A percentile compares a stretch with the other conserved stretches of the same genome.
Conservation (phyloP, 306 rosid genomes). For the Dryas octopetala region DNA sequence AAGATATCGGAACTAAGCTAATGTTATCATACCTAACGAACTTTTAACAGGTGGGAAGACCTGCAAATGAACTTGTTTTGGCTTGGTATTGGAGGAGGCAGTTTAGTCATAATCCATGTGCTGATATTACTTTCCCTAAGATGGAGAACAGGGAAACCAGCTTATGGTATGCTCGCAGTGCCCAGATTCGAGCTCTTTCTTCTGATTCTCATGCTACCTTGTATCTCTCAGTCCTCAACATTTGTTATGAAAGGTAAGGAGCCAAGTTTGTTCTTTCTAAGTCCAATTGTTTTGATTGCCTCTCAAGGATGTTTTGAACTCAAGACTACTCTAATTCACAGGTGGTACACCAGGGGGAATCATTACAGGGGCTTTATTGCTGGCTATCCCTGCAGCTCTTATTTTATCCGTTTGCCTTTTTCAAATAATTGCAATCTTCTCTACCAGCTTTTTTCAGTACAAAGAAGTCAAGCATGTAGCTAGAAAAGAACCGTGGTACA, state of each 20-base stretch:
- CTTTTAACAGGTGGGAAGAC: conserved; percentile 60
- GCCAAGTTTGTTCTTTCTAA: background rate
- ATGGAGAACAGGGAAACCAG: conserved; percentile 51
- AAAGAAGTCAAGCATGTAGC: conserved; percentile 42
- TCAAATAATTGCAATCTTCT: conserved; percentile 48
- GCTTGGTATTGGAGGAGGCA: conserved; percentile 60
- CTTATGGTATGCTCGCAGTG: conserved; percentile 46
- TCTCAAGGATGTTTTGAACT: conserved; percentile 13
- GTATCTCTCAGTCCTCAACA: conserved; percentile 62
- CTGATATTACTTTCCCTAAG: conserved; percentile 42
- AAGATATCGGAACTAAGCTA: background rate
- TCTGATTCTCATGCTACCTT: conserved; percentile 64
- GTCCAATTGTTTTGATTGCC: conserved; percentile 1
- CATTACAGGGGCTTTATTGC: conserved; percentile 53
- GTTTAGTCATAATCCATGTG: conserved; percentile 43
- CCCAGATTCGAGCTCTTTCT: conserved; percentile 67
- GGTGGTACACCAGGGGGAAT: conserved; percentile 63
- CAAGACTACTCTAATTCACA: conserved; percentile 33
- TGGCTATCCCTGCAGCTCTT: conserved; percentile 59
- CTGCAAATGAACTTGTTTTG: conserved; percentile 68
- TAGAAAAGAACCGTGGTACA: conserved; percentile 40
- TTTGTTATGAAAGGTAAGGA: conserved; percentile 49
- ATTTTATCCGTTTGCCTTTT: conserved; percentile 49
- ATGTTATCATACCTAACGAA: conserved; percentile 7
- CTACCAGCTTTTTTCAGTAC: conserved; percentile 45